Evolutionary conservation across 345 rosid species (phyloP).

Genomic region (Syzygium jambos): DNA sequence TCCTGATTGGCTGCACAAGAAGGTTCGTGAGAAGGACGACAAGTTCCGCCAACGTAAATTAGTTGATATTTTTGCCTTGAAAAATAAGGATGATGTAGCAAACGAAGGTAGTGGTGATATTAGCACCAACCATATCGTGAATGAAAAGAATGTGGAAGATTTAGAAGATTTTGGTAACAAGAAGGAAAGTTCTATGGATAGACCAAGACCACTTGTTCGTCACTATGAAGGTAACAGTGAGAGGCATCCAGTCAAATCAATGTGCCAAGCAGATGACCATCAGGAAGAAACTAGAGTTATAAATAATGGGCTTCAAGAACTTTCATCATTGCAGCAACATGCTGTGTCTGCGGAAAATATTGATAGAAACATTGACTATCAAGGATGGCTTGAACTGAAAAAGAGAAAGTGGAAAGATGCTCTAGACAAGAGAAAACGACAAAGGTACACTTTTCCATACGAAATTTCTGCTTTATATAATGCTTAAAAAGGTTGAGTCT

Average conservation of each 20-base stretch:
- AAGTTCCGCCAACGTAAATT: conserved; percentile 80
- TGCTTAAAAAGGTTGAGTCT: neutral
- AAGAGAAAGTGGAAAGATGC: conserved; percentile 83
- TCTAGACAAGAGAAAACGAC: conserved; percentile 59
- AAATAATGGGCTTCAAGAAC: conserved; percentile 15
- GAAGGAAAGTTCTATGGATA: conserved; percentile 27
- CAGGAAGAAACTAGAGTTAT: conserved; percentile 11
- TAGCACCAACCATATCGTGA: conserved; percentile 8
- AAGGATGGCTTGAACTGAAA: conserved; percentile 88
- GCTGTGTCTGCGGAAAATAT: conserved; percentile 29
- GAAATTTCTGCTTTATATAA: neutral
- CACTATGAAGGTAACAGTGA: conserved; percentile 35
- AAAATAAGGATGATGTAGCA: conserved; percentile 22
- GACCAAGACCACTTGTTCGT: conserved; percentile 65
- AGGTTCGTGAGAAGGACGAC: conserved; percentile 90
- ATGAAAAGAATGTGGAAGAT: conserved; percentile 42
- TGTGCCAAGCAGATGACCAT: conserved; percentile 7
- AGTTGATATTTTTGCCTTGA: conserved; percentile 49
- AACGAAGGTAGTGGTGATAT: conserved; percentile 9
- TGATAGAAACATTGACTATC: conserved; percentile 72
- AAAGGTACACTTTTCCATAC: conserved; percentile 35
- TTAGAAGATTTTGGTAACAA: conserved; percentile 67
- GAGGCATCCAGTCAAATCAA: conserved; percentile 16
- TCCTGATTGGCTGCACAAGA: conserved; percentile 98
- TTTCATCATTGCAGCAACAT: conserved; percentile 15